Evolutionary conservation across 768 basidiomycete species (phyloP).

Genomic region (Wakefieldia striispora): DNA sequence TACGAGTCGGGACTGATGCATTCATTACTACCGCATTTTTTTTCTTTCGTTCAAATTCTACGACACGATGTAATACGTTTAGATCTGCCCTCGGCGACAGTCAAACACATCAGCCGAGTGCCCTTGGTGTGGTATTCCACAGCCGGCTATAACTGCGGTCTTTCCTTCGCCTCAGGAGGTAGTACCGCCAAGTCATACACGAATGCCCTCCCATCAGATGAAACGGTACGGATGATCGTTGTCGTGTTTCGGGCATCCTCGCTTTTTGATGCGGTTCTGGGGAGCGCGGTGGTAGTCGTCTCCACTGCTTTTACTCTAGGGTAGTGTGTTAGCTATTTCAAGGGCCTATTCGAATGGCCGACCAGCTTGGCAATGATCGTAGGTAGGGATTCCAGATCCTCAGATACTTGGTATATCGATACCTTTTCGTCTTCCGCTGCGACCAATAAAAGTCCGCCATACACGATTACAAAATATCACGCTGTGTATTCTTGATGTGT

Average conservation of each 20-base stretch:
- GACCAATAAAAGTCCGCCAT: slow-evolving; percentile 70
- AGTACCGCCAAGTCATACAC: slow-evolving; percentile 67
- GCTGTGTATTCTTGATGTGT: slow-evolving; percentile 86
- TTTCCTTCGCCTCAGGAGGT: slow-evolving; percentile 29
- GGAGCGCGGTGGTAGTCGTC: too few relatives aligned
- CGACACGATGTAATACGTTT: too few relatives aligned
- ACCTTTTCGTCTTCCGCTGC: slow-evolving; percentile 90
- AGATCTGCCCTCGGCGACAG: slow-evolving; percentile 53
- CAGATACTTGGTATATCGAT: slow-evolving; percentile 66
- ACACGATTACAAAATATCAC: slow-evolving; percentile 69
- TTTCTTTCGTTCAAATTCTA: too few relatives aligned
- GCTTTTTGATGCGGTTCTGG: slow-evolving; percentile 35
- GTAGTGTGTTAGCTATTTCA: slow-evolving; percentile 1
- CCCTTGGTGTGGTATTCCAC: slow-evolving; percentile 82
- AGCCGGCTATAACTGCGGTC: slow-evolving; percentile 48
- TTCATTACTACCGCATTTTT: too few relatives aligned
- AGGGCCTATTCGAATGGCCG: slow-evolving; percentile 80
- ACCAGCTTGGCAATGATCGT: slow-evolving; percentile 65
- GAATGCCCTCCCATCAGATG: slow-evolving; percentile 86
- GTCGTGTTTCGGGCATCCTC: slow-evolving; percentile 39
- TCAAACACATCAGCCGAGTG: slow-evolving; percentile 75
- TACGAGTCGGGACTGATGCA: too few relatives aligned
- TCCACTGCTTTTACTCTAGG: slow-evolving; percentile 79
- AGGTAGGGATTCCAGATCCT: slow-evolving; percentile 45
- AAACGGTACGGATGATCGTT: slow-evolving; percentile 71